Evolutionary conservation across 2,329 filamentous ascomycete genomes (phyloP), one percentile per base, ranked within the genome.

Genomic region (Epichloe hybrida): DNA sequence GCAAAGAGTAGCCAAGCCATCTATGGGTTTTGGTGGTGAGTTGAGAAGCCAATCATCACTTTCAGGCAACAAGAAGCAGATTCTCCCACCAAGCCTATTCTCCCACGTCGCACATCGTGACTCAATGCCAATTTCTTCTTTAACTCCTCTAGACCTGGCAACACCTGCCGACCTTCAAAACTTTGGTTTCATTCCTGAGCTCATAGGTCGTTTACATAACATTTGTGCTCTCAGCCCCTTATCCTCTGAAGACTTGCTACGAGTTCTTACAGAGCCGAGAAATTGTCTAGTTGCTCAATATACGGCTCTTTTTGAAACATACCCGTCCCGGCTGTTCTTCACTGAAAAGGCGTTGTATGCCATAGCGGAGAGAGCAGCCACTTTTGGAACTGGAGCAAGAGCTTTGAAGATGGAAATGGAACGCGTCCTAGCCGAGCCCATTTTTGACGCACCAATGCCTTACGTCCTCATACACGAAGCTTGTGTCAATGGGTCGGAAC

Each of bases 161-260:
- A 85, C 81, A 4, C 85, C 88, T 1, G 73, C 79, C 11, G 86
- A 95, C 59, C 72, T 95, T 2, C 88, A 94, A 66, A 79, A 76
- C 42, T 96, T 89, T 61, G 91, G 90, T 13, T 88, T 96, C 62
- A 96, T 96, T 50, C 90, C 90, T 0, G 90, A 96, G 68, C 75
- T 96, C n/a, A 85, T 97, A 49, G 93, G 93, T n/a, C 86, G 93
- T 17, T 81, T 98, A 46, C 91, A 95, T 49, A 88, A 95, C 52
- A 85, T 89, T 46, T 89, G 88, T 54, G 87, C 93, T 0, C 77
- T 98, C 0, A 84, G 87, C 13, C 83, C 88, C 0, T 75, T 98
- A 1, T 79, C 78, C 2, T 70, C 75, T 13, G 63, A 73, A 23
- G 79, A 83, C 53, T 80, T 98, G 12, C 81, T 91, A 49, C 83